These are phyloP conservation scores for Trypethelium eluteriae DNA, from an alignment of 495 filamentous ascomycete species.

Conservation along the genomic window DNA sequence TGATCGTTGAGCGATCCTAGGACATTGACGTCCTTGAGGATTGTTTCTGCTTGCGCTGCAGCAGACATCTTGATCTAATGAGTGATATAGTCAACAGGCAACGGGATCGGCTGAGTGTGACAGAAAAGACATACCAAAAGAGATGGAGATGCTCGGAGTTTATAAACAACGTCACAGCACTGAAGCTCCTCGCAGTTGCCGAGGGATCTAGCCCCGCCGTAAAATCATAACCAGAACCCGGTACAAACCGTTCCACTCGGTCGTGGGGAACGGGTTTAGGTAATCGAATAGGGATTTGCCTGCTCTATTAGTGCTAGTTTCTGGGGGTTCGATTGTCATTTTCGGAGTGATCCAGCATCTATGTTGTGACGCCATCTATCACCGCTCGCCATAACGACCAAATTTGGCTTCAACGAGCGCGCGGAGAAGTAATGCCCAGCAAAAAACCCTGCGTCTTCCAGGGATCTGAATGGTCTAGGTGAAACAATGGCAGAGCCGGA, in stretches of 20 bases:
- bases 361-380: neutral
- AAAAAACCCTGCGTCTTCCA: too few species aligned
- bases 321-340: neutral
- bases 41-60: conserved; percentile 23
- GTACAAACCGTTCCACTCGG: neutral
- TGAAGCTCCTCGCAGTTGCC: neutral
- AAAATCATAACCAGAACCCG: neutral
- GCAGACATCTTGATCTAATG: neutral
- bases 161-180: conserved; percentile 5
- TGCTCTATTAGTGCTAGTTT: conserved; percentile 1
- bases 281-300: neutral
- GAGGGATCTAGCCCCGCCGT: neutral
- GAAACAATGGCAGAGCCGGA: too few species aligned
- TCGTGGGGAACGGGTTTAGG: neutral
- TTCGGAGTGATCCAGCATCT: neutral
- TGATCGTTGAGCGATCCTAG: conserved; percentile 68
- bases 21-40: conserved; percentile 83
- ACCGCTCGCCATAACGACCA: neutral
- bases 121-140: neutral
- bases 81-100: too few species aligned
- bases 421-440: too few species aligned
- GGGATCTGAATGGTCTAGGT: too few species aligned
- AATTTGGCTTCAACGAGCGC: neutral
- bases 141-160: neutral
- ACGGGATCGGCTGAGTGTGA: neutral